A percentile compares a stretch with the other conserved stretches of the same genome.
Conservation (phyloP, 139 green algal genomes). For the Chlamydomonas sp. region DNA sequence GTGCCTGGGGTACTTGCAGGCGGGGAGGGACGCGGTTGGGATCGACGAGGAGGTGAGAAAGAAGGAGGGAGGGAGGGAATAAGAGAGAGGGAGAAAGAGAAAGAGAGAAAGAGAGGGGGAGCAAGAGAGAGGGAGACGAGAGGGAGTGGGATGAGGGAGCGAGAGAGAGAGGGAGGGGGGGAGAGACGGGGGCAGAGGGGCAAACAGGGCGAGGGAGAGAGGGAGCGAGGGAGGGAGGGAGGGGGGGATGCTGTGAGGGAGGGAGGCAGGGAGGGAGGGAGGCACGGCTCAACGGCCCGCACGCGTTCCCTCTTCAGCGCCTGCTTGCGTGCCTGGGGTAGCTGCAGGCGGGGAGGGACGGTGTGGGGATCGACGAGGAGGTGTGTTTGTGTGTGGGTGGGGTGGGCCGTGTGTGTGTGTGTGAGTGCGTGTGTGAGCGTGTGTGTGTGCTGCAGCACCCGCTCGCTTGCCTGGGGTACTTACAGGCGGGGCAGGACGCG, state of each 20-base stretch:
- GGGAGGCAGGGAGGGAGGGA: too few relatives aligned
- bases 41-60: background rate
- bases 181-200: background rate
- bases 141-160: background rate
- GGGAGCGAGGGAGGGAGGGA: too few relatives aligned
- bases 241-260: too few relatives aligned
- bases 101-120: background rate
- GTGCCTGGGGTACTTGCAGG: slow-evolving; percentile 5
- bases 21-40: background rate
- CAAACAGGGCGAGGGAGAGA: too few relatives aligned
- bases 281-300: too few relatives aligned
- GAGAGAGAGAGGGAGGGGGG: background rate
- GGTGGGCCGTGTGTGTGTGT: slow-evolving; percentile 43
- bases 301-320: too few relatives aligned
- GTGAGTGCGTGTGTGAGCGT: slow-evolving; percentile 38
- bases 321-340: too few relatives aligned
- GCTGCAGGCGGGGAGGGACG: too few relatives aligned
- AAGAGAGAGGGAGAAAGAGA: background rate
- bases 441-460: slow-evolving; percentile 55
- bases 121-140: background rate
- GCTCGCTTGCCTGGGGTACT: slow-evolving; percentile 8
- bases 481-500: background rate
- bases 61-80: too few relatives aligned
- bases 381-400: too few relatives aligned
- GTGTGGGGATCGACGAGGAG: too few relatives aligned